Conservation (phyloP, 2,329 filamentous ascomycete genomes). For the Fusarium succisae region DNA sequence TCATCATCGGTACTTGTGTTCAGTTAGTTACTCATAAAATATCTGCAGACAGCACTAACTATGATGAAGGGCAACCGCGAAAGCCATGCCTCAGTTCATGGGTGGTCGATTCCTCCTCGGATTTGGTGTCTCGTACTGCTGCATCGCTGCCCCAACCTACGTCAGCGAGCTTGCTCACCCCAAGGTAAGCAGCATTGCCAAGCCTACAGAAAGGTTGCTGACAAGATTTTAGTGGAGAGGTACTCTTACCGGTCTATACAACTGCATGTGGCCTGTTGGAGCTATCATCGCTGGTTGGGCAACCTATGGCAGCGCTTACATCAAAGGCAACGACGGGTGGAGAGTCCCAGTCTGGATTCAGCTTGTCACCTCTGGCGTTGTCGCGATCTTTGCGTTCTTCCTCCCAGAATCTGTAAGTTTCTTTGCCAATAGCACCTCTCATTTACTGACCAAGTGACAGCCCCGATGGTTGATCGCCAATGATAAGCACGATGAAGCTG, state of each 20-base stretch:
- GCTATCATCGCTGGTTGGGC: conserved; percentile 65
- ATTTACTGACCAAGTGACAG: neutral
- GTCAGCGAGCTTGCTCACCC: conserved; percentile 63
- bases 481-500: conserved; percentile 50
- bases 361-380: conserved; percentile 50
- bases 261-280: conserved; percentile 50
- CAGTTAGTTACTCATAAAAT: conserved; percentile 35
- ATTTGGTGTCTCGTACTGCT: conserved; percentile 57
- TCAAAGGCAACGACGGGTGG: conserved; percentile 47
- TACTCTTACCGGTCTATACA: conserved; percentile 52
- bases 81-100: conserved; percentile 50
- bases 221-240: conserved; percentile 53
- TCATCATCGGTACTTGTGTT: conserved; percentile 53
- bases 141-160: conserved; percentile 52
- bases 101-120: conserved; percentile 65
- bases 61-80: conserved; percentile 40
- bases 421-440: fast-evolving
- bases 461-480: conserved; percentile 54
- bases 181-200: neutral
- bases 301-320: conserved; percentile 58
- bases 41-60: fast-evolving
- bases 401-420: conserved; percentile 50
- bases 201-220: fast-evolving
- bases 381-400: conserved; percentile 47
- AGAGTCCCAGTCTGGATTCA: conserved; percentile 52